A percentile compares a stretch with the other conserved stretches of the same genome.
phyloP scores from a whole-genome alignment of 2,329 filamentous ascomycete species.

The Penicillium sp. region DNA sequence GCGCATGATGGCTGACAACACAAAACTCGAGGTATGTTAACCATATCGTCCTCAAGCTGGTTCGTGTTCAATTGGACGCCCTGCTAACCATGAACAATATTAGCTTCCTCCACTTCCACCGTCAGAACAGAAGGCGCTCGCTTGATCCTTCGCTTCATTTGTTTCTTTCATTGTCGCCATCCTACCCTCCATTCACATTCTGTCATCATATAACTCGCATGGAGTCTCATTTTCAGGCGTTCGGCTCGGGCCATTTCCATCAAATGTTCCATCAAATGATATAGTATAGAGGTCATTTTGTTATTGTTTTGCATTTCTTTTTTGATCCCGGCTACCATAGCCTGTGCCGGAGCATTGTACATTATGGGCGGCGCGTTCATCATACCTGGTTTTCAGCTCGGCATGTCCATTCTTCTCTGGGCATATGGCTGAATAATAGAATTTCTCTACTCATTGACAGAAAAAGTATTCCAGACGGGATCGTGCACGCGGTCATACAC shows the following conservation, averaged over 20 bases:
- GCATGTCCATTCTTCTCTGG: background rate
- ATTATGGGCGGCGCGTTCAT: conserved; percentile 28
- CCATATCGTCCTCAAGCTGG: background rate
- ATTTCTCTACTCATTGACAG: conserved; percentile 21
- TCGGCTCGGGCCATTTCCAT: conserved; percentile 36
- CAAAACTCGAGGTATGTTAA: conserved; percentile 63
- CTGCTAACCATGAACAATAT: background rate
- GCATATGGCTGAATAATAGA: conserved; percentile 9
- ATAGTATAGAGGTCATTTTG: conserved; percentile 37
- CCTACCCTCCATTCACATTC: conserved; percentile 17
- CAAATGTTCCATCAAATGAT: conserved; percentile 35
- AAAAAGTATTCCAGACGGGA: conserved; percentile 15
- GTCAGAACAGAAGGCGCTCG: conserved; percentile 37
- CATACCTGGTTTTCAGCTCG: conserved; percentile 17
- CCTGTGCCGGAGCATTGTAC: conserved; percentile 28
- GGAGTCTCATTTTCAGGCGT: conserved; percentile 43
- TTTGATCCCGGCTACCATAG: conserved; percentile 26
- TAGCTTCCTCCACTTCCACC: conserved; percentile 39
- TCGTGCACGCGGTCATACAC: background rate
- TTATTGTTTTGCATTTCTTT: conserved; percentile 11
- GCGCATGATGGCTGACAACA: conserved; percentile 88
- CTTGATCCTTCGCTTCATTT: conserved; percentile 23
- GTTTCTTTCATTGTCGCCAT: conserved; percentile 14
- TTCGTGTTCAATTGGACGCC: background rate
- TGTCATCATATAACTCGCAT: conserved; percentile 28